A percentile compares a stretch with the other conserved stretches of the same genome.
Conservation (phyloP, 2,329 filamentous ascomycete species). For the Fusarium sp. region DNA sequence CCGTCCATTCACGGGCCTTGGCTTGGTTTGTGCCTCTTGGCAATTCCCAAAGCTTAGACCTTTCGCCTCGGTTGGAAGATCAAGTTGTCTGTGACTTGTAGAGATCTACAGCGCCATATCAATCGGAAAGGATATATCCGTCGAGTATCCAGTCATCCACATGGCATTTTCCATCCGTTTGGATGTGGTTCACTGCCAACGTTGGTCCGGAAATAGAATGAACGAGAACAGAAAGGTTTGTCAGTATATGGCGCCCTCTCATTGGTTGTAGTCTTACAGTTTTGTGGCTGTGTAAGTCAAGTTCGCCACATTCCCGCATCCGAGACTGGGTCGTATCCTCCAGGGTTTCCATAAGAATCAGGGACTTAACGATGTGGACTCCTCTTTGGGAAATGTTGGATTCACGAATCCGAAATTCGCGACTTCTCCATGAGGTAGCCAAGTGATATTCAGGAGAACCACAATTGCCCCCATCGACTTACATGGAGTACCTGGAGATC, state of each 20-base stretch:
- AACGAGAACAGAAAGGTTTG: constrained; percentile 7
- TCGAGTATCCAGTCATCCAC: constrained; percentile 11
- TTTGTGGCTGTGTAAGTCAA: constrained; percentile 45
- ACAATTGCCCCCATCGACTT: constrained; percentile 16
- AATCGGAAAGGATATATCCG: constrained; percentile 18
- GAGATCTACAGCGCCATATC: constrained; percentile 18
- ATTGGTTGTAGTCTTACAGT: constrained; percentile 17
- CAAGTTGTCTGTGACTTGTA: constrained; percentile 20
- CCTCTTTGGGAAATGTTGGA: constrained; percentile 10
- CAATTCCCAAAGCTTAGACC: constrained; percentile 25
- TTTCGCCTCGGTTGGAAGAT: constrained; percentile 15
- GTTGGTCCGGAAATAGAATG: constrained; percentile 22
- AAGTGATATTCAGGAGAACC: constrained; percentile 19
- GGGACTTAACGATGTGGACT: constrained; percentile 13
- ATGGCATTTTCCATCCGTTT: constrained; percentile 7
- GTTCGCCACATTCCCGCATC: constrained; percentile 38
- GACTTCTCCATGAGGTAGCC: constrained; percentile 33
- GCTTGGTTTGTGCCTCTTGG: constrained; percentile 17
- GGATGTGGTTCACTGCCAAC: constrained; percentile 25
- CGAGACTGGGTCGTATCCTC: constrained; percentile 34
- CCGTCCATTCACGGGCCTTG: constrained; percentile 15
- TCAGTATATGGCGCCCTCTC: not conserved
- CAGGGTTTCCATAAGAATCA: constrained; percentile 16
- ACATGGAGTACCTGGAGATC: constrained; percentile 11
- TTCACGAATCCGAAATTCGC: constrained; percentile 14